These are phyloP conservation scores for Gymnopilus junonius DNA, from an alignment of 768 basidiomycete genomes.

Conservation along the genomic window DNA sequence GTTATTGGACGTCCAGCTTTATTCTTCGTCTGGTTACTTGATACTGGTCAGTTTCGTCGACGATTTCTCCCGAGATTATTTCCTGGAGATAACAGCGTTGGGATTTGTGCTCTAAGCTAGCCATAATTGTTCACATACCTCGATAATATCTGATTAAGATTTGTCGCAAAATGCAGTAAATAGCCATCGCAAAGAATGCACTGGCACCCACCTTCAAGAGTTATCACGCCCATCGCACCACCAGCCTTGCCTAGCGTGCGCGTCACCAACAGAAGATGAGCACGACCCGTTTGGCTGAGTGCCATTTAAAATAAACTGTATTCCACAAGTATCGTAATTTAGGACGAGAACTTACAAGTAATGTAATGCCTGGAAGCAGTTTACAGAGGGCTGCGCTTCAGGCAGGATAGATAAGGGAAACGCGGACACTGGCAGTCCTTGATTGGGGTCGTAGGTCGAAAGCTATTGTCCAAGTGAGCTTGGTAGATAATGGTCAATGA, in stretches of 20 bases:
- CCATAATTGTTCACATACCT: no score
- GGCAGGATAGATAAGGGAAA: conserved; percentile 87
- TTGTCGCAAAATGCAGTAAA: background rate
- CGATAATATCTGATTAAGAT: conserved; percentile 65
- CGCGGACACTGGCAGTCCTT: conserved; percentile 69
- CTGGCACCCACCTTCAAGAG: conserved; percentile 69
- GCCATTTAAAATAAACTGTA: background rate
- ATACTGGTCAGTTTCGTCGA: conserved; percentile 92
- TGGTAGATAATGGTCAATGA: conserved; percentile 2
- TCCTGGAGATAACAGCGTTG: conserved; percentile 50
- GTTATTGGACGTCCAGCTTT: conserved; percentile 74
- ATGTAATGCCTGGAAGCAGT: conserved; percentile 93
- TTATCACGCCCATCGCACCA: conserved; percentile 90
- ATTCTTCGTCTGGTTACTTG: conserved; percentile 81
- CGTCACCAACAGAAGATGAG: conserved; percentile 88
- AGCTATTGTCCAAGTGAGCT: conserved; percentile 50
- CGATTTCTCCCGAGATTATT: conserved; percentile 94
- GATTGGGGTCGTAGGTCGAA: conserved; percentile 83
- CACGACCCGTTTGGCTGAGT: conserved; percentile 87
- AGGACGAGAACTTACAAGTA: conserved; percentile 65
- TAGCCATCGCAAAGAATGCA: background rate
- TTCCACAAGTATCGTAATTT: background rate
- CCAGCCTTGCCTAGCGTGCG: conserved; percentile 80
- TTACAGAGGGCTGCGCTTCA: conserved; percentile 87
- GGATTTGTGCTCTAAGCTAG: no score